Percentiles rank a stretch among this genome's conserved stretches.
phyloP scores from a whole-genome alignment of 2,329 filamentous ascomycete species.

The Didymella pinodella region DNA sequence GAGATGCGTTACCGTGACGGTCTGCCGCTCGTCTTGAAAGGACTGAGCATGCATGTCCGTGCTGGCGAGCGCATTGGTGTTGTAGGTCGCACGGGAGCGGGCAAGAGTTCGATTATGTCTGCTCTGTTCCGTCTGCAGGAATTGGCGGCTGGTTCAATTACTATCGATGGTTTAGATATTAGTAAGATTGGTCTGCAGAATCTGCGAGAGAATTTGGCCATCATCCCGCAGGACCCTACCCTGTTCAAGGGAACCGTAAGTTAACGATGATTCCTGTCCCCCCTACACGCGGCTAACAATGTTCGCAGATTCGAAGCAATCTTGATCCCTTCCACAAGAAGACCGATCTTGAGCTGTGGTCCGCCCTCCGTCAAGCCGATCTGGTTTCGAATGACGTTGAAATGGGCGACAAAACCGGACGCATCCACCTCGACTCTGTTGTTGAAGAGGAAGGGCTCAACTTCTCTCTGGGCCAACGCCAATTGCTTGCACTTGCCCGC shows the following conservation, averaged over 20 bases:
- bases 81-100: constrained; percentile 81
- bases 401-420: constrained; percentile 58
- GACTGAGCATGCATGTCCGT: constrained; percentile 69
- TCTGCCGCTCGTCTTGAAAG: constrained; percentile 59
- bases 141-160: constrained; percentile 57
- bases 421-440: constrained; percentile 81
- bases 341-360: constrained; percentile 79
- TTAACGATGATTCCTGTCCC: neutral
- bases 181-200: constrained; percentile 77
- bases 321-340: constrained; percentile 83
- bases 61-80: constrained; percentile 83
- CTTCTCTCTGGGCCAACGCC: constrained; percentile 92
- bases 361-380: constrained; percentile 77
- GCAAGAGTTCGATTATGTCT: constrained; percentile 85
- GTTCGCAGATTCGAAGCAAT: constrained; percentile 69
- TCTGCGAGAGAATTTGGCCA: constrained; percentile 76
- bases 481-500: constrained; percentile 81
- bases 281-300: neutral
- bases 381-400: constrained; percentile 63
- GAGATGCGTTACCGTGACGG: constrained; percentile 62
- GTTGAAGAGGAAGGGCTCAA: constrained; percentile 98
- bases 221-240: constrained; percentile 86
- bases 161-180: constrained; percentile 65
- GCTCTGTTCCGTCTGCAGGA: constrained; percentile 76
- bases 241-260: constrained; percentile 75